Evolutionary conservation across 495 filamentous ascomycete species (phyloP).

Genomic region (Trichoderma orchidacearum): DNA sequence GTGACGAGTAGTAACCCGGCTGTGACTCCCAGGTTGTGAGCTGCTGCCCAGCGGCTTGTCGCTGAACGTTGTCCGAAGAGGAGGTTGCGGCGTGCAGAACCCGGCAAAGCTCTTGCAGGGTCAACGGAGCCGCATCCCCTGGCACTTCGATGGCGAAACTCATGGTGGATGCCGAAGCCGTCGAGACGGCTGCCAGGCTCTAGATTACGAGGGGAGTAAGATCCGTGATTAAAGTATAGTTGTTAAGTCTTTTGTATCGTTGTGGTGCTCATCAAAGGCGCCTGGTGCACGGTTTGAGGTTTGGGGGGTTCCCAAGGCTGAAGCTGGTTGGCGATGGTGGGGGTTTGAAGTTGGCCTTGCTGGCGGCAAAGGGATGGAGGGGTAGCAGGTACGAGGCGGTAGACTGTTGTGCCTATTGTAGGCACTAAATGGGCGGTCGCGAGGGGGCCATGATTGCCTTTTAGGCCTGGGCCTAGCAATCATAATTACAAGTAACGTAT

Average conservation of each 20-base stretch:
- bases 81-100: constrained; percentile 60
- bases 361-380: background rate
- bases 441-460: too few relatives aligned
- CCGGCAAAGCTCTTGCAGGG: constrained; percentile 53
- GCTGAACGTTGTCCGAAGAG: constrained; percentile 49
- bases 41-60: constrained; percentile 70
- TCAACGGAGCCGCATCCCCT: constrained; percentile 39
- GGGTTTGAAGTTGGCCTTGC: too few relatives aligned
- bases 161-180: constrained; percentile 16
- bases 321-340: too few relatives aligned
- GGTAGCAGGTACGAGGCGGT: background rate
- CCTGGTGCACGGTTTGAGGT: too few relatives aligned
- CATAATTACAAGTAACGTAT: too few relatives aligned
- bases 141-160: constrained; percentile 40
- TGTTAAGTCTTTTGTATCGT: background rate
- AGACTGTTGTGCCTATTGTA: too few relatives aligned
- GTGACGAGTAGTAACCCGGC: constrained; percentile 57
- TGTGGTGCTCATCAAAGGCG: background rate
- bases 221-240: background rate
- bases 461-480: too few relatives aligned
- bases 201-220: background rate
- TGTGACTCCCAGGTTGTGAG: constrained; percentile 73
- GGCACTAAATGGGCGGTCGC: too few relatives aligned
- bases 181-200: background rate
- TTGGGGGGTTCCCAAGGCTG: too few relatives aligned